phyloP scores from a whole-genome alignment of 306 rosid species.

The Casuarina equisetifolia region DNA sequence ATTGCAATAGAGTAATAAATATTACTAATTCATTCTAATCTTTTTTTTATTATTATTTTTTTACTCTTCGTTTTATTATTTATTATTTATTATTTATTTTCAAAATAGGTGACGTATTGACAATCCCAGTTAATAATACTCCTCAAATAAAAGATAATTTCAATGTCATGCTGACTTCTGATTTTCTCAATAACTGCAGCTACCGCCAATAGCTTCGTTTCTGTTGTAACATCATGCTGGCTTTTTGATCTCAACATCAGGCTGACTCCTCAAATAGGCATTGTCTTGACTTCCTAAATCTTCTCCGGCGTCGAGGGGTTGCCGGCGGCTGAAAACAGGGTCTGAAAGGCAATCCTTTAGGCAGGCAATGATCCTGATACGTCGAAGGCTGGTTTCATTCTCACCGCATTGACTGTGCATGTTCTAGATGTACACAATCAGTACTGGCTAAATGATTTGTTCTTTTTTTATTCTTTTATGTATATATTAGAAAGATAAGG shows the following conservation, averaged over 20 bases:
- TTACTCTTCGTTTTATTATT: neutral
- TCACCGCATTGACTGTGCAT: neutral
- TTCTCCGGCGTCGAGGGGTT: neutral
- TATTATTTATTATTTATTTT: neutral
- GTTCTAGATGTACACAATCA: neutral
- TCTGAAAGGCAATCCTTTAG: neutral
- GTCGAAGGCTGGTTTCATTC: neutral
- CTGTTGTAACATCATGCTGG: neutral
- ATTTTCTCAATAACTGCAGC: neutral
- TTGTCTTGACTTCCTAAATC: neutral
- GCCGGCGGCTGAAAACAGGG: too few relatives aligned
- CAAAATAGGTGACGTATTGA: too few relatives aligned
- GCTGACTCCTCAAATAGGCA: too few relatives aligned
- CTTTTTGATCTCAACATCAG: too few relatives aligned
- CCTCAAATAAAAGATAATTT: too few relatives aligned
- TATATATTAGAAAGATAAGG: too few relatives aligned
- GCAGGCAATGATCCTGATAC: too few relatives aligned
- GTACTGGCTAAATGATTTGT: neutral
- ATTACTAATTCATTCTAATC: too few relatives aligned
- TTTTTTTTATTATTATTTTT: too few relatives aligned
- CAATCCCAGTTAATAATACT: too few relatives aligned
- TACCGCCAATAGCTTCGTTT: neutral
- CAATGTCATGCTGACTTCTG: neutral
- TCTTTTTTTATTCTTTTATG: too few relatives aligned
- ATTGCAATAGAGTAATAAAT: too few relatives aligned